Evolutionary conservation across 2,329 filamentous ascomycete species (phyloP).

Genomic region (Ophiostoma montium): DNA sequence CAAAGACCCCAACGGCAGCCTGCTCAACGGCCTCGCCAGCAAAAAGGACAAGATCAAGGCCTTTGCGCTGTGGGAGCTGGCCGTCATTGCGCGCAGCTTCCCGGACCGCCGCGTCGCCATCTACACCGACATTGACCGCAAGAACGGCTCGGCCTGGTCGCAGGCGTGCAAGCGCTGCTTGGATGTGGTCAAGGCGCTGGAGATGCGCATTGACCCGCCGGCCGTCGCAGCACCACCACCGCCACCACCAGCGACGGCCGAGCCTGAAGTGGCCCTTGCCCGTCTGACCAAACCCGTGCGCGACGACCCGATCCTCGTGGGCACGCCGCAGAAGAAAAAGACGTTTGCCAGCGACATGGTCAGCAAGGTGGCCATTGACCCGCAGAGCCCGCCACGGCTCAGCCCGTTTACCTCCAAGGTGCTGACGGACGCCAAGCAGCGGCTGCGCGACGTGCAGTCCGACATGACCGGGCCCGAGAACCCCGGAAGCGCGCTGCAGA

Average conservation of each 20-base stretch:
- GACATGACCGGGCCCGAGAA: constrained; percentile 36
- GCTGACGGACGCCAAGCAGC: constrained; percentile 32
- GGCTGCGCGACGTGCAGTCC: constrained; percentile 39
- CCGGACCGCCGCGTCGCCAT: constrained; percentile 65
- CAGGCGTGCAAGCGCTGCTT: constrained; percentile 62
- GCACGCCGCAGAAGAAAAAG: constrained; percentile 19
- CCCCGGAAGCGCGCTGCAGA: constrained; percentile 32
- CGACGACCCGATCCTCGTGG: constrained; percentile 32
- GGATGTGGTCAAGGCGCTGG: constrained; percentile 52
- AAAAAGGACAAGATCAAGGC: constrained; percentile 67
- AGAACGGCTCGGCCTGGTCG: constrained; percentile 65
- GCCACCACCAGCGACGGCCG: constrained; percentile 5
- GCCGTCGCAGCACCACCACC: constrained; percentile 18
- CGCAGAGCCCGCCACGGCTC: constrained; percentile 34
- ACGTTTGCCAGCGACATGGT: constrained; percentile 27
- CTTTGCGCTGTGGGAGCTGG: constrained; percentile 86
- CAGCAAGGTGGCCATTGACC: constrained; percentile 28
- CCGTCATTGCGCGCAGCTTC: constrained; percentile 62
- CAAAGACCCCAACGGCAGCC: constrained; percentile 81
- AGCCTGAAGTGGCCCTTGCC: constrained; percentile 21
- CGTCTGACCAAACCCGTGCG: constrained; percentile 27
- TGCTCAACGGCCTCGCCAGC: constrained; percentile 69
- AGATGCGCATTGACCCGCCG: constrained; percentile 44
- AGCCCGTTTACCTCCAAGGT: constrained; percentile 37
- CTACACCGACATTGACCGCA: constrained; percentile 75